Evolutionary conservation across 2,329 filamentous ascomycete species (phyloP).

Genomic region (Verticillium isaacii): DNA sequence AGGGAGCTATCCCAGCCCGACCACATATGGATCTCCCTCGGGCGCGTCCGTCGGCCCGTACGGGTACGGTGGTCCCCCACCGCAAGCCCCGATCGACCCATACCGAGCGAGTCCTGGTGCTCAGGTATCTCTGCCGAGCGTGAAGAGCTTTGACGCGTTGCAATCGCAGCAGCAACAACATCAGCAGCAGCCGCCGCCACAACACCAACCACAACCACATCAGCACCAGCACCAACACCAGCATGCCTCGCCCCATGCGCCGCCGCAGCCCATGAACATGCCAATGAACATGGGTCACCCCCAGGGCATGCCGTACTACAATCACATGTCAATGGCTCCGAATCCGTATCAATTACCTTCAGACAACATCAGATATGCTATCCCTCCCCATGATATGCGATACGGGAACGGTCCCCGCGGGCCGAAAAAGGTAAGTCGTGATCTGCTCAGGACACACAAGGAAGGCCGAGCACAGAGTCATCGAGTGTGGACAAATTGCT

Average conservation of each 20-base stretch:
- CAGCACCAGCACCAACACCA: constrained; percentile 8
- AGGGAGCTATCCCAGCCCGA: constrained; percentile 12
- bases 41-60: neutral
- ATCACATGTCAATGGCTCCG: constrained; percentile 25
- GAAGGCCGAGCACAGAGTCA: neutral
- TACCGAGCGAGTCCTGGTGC: constrained; percentile 27
- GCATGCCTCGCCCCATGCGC: constrained; percentile 14
- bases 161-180: constrained; percentile 22
- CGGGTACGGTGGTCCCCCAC: constrained; percentile 14
- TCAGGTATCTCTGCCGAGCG: constrained; percentile 34
- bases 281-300: constrained; percentile 28
- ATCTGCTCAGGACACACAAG: constrained; percentile 2
- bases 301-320: constrained; percentile 24
- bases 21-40: constrained; percentile 8
- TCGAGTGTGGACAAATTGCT: neutral
- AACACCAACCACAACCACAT: constrained; percentile 19
- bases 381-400: constrained; percentile 25
- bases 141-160: constrained; percentile 35
- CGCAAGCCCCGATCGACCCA: constrained; percentile 22
- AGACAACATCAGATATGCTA: neutral
- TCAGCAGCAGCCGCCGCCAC: constrained; percentile 14
- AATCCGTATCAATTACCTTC: constrained; percentile 27
- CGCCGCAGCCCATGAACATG: constrained; percentile 29
- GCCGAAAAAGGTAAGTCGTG: constrained; percentile 50
- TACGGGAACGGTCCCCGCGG: constrained; percentile 41